These are phyloP conservation scores for Pterulicium gracile DNA, from an alignment of 1,284 basidiomycete genomes.

Conservation along the genomic window DNA sequence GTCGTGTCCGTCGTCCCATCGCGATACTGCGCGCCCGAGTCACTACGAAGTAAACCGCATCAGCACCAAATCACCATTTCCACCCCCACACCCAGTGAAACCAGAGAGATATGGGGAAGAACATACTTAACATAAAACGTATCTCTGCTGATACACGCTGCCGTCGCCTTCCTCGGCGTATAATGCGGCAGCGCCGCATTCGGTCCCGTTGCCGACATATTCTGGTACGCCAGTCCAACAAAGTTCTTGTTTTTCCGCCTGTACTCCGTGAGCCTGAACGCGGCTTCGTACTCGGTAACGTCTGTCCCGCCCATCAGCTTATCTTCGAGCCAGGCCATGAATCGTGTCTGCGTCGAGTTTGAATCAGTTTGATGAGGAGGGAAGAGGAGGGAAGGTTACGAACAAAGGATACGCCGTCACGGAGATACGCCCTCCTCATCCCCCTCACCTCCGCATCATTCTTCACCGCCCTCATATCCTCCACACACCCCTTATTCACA, in stretches of 20 bases:
- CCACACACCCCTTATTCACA: conserved; percentile 55
- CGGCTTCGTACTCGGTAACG: conserved; percentile 89
- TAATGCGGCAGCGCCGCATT: conserved; percentile 96
- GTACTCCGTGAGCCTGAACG: conserved; percentile 73
- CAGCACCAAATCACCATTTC: background rate
- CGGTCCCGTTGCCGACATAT: conserved; percentile 84
- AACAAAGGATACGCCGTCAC: conserved; percentile 90
- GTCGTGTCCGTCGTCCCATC: conserved; percentile 94
- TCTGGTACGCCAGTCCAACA: conserved; percentile 88
- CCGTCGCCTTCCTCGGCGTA: conserved; percentile 62
- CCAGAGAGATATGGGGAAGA: conserved; percentile 5
- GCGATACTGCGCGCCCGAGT: conserved; percentile 83
- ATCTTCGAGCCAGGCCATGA: conserved; percentile 88
- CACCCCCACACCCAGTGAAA: conserved; percentile 7
- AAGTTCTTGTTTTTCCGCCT: conserved; percentile 68
- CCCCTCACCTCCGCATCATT: conserved; percentile 80
- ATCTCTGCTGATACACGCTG: conserved; percentile 64
- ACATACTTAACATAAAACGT: conserved; percentile 85
- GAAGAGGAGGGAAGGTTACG: too few relatives aligned
- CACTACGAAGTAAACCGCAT: conserved; percentile 31
- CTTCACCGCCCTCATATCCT: conserved; percentile 81
- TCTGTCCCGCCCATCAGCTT: conserved; percentile 67
- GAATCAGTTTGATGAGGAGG: too few relatives aligned
- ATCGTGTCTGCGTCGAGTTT: conserved; percentile 57
- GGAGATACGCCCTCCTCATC: conserved; percentile 73